Base-by-base conservation (phyloP, 768 basidiomycete species). In the Mycena chlorophos region DNA sequence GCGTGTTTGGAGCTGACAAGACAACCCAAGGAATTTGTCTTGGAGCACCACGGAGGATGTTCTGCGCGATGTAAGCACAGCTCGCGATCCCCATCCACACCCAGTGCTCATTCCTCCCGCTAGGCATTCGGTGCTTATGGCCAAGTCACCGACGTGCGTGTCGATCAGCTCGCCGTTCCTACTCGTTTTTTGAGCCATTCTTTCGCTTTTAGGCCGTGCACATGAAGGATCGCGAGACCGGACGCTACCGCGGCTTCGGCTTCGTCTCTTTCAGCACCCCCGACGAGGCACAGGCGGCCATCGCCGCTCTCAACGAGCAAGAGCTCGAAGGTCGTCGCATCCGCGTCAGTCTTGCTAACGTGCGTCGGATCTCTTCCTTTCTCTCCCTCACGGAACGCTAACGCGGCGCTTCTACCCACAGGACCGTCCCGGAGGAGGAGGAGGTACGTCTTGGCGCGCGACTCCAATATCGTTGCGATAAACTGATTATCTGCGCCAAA, bases 141-240 rank as follows among this genome's bases (percentile, higher is more conserved):
- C 70, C 75, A 81, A 68, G 86, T 98, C 74, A 74, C 88, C 70
- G 95, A 98, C 85, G 95, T 97, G 78, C 81, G 95, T 85, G 72
- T 27, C 37, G 19, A 16, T 17, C 39, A 23, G 4, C 0, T 31
- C 20, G 14, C 19, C 12, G 6, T 27, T 13, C 45, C 22, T 19
- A 20, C 16, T 10, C 2, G 12, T n/a, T 14, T 14, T 27, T 23
- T 10, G 5, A 17, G 69, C 75, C 74, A 64, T 70, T 73, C 58
- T 63, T 60, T 22, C 40, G 6, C 22, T 8, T 19, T 20, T 74
- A 97, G 94, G 89, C 88, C 66, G 91, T 96, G 76, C 91, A 94
- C 74, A 95, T 95, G 93, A 90, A 90, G 78, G 95, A 98, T 77
- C 91, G 94, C 69, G 95, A 96, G 69, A 97, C 95, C 58, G 91